phyloP scores from a whole-genome alignment of 257 asterid genomes.

The Plantago elongata region DNA sequence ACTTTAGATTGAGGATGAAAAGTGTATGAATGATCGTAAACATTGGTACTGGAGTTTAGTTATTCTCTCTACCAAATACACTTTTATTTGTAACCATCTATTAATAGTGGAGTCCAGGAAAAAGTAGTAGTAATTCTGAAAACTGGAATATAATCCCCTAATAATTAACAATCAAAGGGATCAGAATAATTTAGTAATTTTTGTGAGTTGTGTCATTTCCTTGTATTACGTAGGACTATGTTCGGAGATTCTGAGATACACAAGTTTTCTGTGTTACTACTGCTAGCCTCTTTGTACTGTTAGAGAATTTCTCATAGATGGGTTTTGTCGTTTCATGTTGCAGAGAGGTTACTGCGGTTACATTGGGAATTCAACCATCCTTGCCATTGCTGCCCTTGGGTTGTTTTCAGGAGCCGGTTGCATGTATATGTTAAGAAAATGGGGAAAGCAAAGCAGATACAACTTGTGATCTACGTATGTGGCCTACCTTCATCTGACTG shows the following conservation, averaged over 20 bases:
- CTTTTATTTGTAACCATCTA: too few species aligned
- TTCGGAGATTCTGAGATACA: background rate
- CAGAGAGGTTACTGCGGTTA: slow-evolving; percentile 59
- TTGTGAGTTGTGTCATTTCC: background rate
- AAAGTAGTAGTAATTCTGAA: too few species aligned
- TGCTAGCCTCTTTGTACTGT: background rate
- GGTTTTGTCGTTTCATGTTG: slow-evolving; percentile 18
- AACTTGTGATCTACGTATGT: slow-evolving; percentile 32
- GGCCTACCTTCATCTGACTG: background rate
- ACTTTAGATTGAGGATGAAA: too few species aligned
- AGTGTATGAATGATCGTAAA: too few species aligned
- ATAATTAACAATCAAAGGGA: background rate
- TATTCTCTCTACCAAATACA: too few species aligned
- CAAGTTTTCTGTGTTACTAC: background rate
- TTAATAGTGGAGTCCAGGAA: too few species aligned
- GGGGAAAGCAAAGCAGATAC: slow-evolving; percentile 65
- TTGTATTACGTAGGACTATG: background rate
- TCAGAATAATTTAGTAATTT: background rate
- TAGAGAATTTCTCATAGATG: background rate
- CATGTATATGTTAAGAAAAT: slow-evolving; percentile 60
- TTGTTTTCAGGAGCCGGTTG: slow-evolving; percentile 71
- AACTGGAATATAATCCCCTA: too few species aligned
- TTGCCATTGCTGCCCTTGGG: slow-evolving; percentile 47
- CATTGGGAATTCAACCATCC: slow-evolving; percentile 55
- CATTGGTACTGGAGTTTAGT: too few species aligned